Evolutionary conservation across 177 flowering plant species (phyloP).

Genomic region (Vitis hybrid): DNA sequence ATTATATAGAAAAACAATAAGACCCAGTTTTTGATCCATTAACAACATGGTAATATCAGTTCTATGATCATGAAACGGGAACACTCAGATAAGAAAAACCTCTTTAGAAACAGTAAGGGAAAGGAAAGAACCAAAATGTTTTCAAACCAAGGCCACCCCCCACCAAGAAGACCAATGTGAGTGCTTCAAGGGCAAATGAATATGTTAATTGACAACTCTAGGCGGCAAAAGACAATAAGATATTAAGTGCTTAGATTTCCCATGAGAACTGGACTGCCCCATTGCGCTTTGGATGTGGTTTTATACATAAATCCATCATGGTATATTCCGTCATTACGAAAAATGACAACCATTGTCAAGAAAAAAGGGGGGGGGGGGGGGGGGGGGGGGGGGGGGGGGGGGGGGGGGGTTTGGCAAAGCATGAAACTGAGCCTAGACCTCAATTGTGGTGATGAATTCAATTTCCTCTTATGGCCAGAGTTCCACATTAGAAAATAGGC

Average conservation of each 20-base stretch:
- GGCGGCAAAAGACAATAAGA: background rate
- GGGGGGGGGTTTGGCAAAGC: too few relatives aligned
- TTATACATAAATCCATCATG: background rate
- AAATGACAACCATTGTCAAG: too few relatives aligned
- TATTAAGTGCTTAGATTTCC: background rate
- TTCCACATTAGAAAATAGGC: background rate
- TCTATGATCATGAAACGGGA: background rate
- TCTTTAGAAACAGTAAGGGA: background rate
- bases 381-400: too few relatives aligned
- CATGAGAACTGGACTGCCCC: background rate
- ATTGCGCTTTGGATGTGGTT: background rate
- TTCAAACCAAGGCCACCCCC: background rate
- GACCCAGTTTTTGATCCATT: background rate
- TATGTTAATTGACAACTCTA: background rate
- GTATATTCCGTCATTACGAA: too few relatives aligned
- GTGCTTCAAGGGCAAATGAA: background rate
- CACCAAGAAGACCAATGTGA: background rate
- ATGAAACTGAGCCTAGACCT: background rate
- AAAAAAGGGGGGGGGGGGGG: too few relatives aligned
- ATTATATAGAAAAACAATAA: background rate
- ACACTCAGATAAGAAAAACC: background rate
- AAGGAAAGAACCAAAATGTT: background rate
- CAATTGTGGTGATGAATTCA: background rate
- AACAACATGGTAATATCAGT: background rate
- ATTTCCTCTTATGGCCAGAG: background rate